These are phyloP conservation scores for Aspergillus cavernicola DNA, from an alignment of 495 filamentous ascomycete genomes.

Conservation along the genomic window DNA sequence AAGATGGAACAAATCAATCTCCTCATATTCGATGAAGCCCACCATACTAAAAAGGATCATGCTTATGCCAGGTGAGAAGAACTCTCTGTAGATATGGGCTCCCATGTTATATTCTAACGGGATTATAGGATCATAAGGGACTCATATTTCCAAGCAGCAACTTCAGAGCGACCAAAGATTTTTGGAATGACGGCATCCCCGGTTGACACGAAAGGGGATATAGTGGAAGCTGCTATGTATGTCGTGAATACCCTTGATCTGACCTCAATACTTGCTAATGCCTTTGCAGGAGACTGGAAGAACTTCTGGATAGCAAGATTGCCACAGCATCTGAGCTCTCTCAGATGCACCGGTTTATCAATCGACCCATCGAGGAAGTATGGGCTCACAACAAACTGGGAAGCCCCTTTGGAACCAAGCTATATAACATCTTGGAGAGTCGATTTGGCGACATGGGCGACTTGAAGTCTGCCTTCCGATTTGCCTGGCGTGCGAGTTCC, in stretches of 20 bases:
- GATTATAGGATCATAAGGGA: slow-evolving; percentile 72
- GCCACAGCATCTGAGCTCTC: slow-evolving; percentile 70
- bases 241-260: slow-evolving; percentile 1
- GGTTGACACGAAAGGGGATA: slow-evolving; percentile 76
- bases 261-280: slow-evolving; percentile 9
- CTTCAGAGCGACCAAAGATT: slow-evolving; percentile 62
- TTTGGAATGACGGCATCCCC: slow-evolving; percentile 98
- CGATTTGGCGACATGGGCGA: slow-evolving; percentile 53
- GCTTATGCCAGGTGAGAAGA: slow-evolving; percentile 65
- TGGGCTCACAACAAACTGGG: slow-evolving; percentile 53
- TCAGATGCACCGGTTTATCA: slow-evolving; percentile 56
- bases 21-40: slow-evolving; percentile 93
- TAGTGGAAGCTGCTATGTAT: slow-evolving; percentile 62
- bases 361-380: slow-evolving; percentile 57
- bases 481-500: slow-evolving; percentile 53
- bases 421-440: slow-evolving; percentile 55
- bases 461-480: slow-evolving; percentile 58
- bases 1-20: slow-evolving; percentile 83
- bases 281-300: slow-evolving; percentile 62
- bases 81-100: background rate
- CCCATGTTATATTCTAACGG: slow-evolving; percentile 11
- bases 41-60: slow-evolving; percentile 94
- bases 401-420: slow-evolving; percentile 55
- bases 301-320: slow-evolving; percentile 73
- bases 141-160: slow-evolving; percentile 58